These are phyloP conservation scores for Paramarasmius palmivorus DNA, from an alignment of 1,284 basidiomycete genomes.

Conservation along the genomic window DNA sequence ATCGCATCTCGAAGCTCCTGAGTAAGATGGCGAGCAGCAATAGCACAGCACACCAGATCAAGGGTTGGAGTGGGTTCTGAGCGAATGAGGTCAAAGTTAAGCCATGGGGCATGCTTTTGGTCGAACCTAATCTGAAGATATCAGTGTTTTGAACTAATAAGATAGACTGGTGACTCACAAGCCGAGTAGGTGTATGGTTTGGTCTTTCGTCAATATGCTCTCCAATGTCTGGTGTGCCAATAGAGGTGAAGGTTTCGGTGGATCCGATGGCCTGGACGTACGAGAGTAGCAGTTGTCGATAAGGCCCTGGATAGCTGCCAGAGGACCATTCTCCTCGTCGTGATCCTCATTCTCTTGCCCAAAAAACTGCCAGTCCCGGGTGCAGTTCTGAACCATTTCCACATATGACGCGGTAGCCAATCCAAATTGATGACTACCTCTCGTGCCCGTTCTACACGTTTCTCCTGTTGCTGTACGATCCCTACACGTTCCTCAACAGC, in stretches of 20 bases:
- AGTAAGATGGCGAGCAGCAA: constrained; percentile 11
- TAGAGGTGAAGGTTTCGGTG: neutral
- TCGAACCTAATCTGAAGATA: constrained; percentile 5
- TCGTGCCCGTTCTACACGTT: neutral
- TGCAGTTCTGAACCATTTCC: constrained; percentile 3
- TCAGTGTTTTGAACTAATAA: neutral
- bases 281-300: neutral
- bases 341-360: constrained; percentile 2
- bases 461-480: neutral
- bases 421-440: constrained; percentile 1
- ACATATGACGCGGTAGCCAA: constrained; percentile 6
- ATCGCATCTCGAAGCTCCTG: neutral
- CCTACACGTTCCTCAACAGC: too few relatives aligned
- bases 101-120: constrained; percentile 13
- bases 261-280: neutral
- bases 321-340: neutral
- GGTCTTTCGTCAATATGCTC: constrained; percentile 4
- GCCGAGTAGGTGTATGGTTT: constrained; percentile 7
- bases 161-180: constrained; percentile 2
- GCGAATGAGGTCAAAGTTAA: constrained; percentile 8
- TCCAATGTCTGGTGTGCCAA: neutral
- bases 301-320: constrained; percentile 7
- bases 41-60: constrained; percentile 14
- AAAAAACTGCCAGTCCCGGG: constrained; percentile 4
- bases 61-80: constrained; percentile 6